Evolutionary conservation across 768 basidiomycete species (phyloP).

Genomic region (Trametes cubensis): DNA sequence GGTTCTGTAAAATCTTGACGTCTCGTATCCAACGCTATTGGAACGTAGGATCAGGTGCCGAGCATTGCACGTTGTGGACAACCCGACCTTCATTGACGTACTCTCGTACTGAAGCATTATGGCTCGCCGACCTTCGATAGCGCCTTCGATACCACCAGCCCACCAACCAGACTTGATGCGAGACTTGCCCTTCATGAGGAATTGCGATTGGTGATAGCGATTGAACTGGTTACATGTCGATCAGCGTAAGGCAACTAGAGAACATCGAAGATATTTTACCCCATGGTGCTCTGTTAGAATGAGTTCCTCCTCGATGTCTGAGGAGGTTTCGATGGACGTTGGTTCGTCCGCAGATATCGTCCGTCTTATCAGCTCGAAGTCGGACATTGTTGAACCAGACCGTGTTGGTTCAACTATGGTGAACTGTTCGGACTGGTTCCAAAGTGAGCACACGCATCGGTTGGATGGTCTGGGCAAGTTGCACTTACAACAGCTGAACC

Average conservation of each 20-base stretch:
- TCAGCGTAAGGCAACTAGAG: neutral
- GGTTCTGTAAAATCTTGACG: conserved; percentile 50
- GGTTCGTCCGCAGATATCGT: neutral
- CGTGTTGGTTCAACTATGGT: neutral
- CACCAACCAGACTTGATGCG: conserved; percentile 51
- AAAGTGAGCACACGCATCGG: neutral
- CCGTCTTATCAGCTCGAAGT: neutral
- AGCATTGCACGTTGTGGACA: neutral
- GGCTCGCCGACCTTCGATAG: conserved; percentile 43
- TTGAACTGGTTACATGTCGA: conserved; percentile 40
- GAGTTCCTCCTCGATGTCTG: conserved; percentile 28
- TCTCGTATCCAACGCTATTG: conserved; percentile 51
- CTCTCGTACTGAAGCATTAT: conserved; percentile 51
- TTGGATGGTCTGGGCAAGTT: too few species aligned
- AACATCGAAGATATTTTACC: conserved; percentile 26
- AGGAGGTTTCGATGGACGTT: conserved; percentile 15
- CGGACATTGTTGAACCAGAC: too few species aligned
- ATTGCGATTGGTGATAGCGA: conserved; percentile 54
- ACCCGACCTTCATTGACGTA: conserved; percentile 37
- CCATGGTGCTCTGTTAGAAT: conserved; percentile 36
- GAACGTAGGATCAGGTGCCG: neutral
- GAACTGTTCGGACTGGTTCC: neutral
- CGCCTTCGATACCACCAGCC: conserved; percentile 45
- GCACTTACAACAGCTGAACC: neutral
- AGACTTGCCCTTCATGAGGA: conserved; percentile 41